Percentiles rank a stretch among this genome's conserved stretches.
phyloP scores from a whole-genome alignment of 202 grass and related monocot species.

The Alloteropsis angusta region DNA sequence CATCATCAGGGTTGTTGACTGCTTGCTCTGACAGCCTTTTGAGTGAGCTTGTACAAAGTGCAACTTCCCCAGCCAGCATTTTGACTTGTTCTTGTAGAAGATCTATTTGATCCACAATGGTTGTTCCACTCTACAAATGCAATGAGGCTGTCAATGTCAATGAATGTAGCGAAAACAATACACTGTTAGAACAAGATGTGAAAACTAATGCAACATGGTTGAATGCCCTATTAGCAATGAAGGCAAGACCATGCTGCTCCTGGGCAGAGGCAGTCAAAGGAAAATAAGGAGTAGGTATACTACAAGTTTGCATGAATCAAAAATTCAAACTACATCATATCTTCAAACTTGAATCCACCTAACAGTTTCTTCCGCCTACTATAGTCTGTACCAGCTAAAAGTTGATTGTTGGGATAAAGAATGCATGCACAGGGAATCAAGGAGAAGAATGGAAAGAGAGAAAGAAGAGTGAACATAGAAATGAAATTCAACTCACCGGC shows the following conservation, averaged over 20 bases:
- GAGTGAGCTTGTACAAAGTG: slow-evolving; percentile 89
- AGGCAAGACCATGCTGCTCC: neutral
- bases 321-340: no score
- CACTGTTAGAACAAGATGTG: no score
- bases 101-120: slow-evolving; percentile 97
- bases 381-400: neutral
- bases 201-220: neutral
- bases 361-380: no score
- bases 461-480: neutral
- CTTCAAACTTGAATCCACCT: no score
- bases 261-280: neutral
- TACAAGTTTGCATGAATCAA: no score
- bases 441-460: neutral
- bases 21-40: slow-evolving; percentile 89
- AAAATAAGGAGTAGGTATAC: neutral
- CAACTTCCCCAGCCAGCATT: slow-evolving; percentile 88
- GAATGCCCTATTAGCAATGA: neutral
- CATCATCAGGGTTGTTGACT: slow-evolving; percentile 49
- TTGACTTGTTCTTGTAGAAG: slow-evolving; percentile 95
- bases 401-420: slow-evolving; percentile 4
- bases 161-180: neutral
- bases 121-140: slow-evolving; percentile 64
- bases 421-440: neutral
- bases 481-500: slow-evolving; percentile 52
- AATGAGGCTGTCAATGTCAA: slow-evolving; percentile 3